Evolutionary conservation across 306 rosid genomes (phyloP).

Genomic region (Prunus mongolica): DNA sequence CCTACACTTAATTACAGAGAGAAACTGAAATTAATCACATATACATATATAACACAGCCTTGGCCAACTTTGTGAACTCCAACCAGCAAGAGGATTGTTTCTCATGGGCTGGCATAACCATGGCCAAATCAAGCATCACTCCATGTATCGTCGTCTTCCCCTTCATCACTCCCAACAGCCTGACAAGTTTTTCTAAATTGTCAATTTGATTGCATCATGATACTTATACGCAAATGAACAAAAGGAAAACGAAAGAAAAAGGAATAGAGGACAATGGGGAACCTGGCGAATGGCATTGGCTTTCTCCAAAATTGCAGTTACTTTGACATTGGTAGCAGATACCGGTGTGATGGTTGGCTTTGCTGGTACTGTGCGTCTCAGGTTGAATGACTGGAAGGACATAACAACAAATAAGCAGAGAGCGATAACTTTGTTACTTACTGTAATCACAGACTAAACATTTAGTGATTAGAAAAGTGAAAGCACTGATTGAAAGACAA

Average conservation of each 20-base stretch:
- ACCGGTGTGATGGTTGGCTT: conserved; percentile 42
- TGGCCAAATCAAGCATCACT: conserved; percentile 57
- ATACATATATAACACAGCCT: conserved; percentile 40
- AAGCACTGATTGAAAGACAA: neutral
- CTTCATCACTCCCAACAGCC: conserved; percentile 91
- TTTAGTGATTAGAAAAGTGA: neutral
- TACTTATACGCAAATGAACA: neutral
- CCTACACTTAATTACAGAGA: conserved; percentile 48
- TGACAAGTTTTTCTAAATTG: conserved; percentile 30
- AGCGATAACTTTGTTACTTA: neutral
- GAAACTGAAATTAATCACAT: conserved; percentile 53
- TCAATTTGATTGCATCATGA: neutral
- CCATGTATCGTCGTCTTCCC: conserved; percentile 83
- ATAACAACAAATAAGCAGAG: conserved; percentile 4
- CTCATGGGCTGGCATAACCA: neutral
- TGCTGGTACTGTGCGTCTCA: conserved; percentile 60
- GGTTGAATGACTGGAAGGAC: conserved; percentile 75
- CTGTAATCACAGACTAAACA: neutral
- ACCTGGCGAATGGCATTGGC: conserved; percentile 98
- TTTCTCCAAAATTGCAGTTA: conserved; percentile 93
- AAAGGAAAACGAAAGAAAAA: neutral
- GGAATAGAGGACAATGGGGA: neutral
- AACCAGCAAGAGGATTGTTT: neutral
- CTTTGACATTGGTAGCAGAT: conserved; percentile 59
- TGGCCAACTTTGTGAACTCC: conserved; percentile 24